Evolutionary conservation across 169 alveolate genomes (phyloP).

Genomic region (Toxoplasma gondii): DNA sequence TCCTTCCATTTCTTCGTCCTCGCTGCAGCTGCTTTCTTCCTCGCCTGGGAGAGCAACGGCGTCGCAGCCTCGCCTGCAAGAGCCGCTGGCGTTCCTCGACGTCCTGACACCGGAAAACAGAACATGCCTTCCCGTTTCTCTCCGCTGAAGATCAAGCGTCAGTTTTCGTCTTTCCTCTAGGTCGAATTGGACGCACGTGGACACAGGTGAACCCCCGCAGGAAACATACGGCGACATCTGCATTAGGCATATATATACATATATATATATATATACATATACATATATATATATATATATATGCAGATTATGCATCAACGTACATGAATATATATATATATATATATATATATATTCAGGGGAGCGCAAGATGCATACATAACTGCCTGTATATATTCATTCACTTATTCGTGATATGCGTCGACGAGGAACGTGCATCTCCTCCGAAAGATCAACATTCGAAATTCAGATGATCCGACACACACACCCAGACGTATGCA

Average conservation of each 20-base stretch:
- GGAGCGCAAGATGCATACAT: no score
- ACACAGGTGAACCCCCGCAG: no score
- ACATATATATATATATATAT: background rate
- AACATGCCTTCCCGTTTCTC: background rate
- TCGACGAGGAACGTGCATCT: no score
- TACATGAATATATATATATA: background rate
- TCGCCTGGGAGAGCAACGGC: background rate
- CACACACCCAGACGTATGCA: background rate
- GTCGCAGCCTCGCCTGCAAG: slow-evolving; percentile 2
- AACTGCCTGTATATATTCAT: no score
- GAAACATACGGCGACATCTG: no score
- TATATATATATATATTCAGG: background rate
- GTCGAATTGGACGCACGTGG: no score
- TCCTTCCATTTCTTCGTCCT: background rate
- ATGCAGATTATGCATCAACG: background rate
- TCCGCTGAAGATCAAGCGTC: no score
- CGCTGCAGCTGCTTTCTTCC: background rate
- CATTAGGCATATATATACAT: no score
- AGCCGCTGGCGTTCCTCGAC: background rate
- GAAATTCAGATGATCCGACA: background rate
- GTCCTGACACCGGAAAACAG: background rate
- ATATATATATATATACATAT: background rate
- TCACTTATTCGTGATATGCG: no score
- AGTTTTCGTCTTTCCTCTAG: no score
- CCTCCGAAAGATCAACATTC: no score